Conservation (phyloP, 257 asterid species). For the Agastache rugosa region DNA sequence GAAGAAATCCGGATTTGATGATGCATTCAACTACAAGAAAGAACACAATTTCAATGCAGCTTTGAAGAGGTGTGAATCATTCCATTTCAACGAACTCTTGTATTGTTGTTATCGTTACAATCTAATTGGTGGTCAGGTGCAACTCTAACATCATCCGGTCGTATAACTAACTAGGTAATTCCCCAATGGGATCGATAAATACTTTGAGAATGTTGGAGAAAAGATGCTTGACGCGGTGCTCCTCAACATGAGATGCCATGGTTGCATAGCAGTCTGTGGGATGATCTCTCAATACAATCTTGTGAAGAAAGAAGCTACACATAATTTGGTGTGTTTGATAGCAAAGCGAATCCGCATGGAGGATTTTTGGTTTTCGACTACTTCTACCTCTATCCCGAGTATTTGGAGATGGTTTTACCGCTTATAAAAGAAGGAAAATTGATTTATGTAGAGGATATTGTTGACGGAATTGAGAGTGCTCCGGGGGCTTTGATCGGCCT, state of each 20-base stretch:
- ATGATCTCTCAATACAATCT: slow-evolving; percentile 26
- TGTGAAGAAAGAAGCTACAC: not conserved
- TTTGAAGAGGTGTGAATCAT: slow-evolving; percentile 9
- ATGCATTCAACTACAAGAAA: slow-evolving; percentile 24
- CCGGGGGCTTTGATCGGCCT: not conserved
- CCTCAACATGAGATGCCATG: slow-evolving; percentile 9
- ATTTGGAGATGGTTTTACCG: slow-evolving; percentile 27
- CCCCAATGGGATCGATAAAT: slow-evolving; percentile 24
- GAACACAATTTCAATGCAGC: slow-evolving; percentile 1
- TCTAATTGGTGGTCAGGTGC: not conserved
- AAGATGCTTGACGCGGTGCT: slow-evolving; percentile 30
- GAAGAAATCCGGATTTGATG: slow-evolving; percentile 27
- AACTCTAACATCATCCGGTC: not conserved
- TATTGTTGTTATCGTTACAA: not conserved
- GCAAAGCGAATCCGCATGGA: slow-evolving; percentile 5
- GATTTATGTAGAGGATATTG: slow-evolving; percentile 14
- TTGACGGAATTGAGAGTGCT: not conserved
- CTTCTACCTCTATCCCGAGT: slow-evolving; percentile 19
- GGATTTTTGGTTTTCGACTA: slow-evolving; percentile 23
- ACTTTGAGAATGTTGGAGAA: slow-evolving; percentile 27
- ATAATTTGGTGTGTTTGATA: not conserved
- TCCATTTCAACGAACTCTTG: not conserved
- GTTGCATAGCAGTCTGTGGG: slow-evolving; percentile 17
- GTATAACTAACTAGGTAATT: slow-evolving; percentile 10
- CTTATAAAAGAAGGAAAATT: slow-evolving; percentile 20